phyloP scores from a whole-genome alignment of 768 basidiomycete species.

The Sistotremastrum niveocremeum region DNA sequence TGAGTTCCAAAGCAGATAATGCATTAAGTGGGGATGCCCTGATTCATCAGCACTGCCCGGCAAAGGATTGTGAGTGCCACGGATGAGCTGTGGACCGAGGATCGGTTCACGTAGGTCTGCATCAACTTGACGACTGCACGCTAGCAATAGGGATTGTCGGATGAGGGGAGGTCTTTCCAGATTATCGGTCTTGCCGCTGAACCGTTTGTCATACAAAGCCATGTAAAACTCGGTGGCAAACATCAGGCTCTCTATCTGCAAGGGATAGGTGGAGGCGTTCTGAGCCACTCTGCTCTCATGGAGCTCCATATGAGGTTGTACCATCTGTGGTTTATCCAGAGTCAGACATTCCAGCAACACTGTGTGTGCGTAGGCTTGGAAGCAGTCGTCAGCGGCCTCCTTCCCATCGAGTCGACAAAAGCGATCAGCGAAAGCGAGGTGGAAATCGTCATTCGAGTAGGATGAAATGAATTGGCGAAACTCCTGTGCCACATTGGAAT shows the following conservation, averaged over 20 bases:
- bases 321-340: conserved; percentile 75
- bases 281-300: conserved; percentile 51
- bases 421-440: conserved; percentile 71
- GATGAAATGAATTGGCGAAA: conserved; percentile 78
- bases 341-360: conserved; percentile 74
- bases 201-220: conserved; percentile 58
- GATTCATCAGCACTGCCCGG: no score
- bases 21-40: no score
- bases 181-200: conserved; percentile 58
- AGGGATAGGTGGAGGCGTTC: conserved; percentile 44
- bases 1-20: no score
- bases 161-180: conserved; percentile 45
- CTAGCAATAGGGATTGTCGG: conserved; percentile 15
- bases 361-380: conserved; percentile 64
- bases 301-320: conserved; percentile 62
- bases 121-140: no score
- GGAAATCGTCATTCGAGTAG: conserved; percentile 69
- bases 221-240: conserved; percentile 68
- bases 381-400: conserved; percentile 43
- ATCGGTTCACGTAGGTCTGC: no score
- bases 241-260: conserved; percentile 59
- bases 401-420: conserved; percentile 51
- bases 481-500: conserved; percentile 56
- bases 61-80: no score
- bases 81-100: no score